phyloP scores from a whole-genome alignment of 768 basidiomycete genomes.

The Termitomyces sp. region DNA sequence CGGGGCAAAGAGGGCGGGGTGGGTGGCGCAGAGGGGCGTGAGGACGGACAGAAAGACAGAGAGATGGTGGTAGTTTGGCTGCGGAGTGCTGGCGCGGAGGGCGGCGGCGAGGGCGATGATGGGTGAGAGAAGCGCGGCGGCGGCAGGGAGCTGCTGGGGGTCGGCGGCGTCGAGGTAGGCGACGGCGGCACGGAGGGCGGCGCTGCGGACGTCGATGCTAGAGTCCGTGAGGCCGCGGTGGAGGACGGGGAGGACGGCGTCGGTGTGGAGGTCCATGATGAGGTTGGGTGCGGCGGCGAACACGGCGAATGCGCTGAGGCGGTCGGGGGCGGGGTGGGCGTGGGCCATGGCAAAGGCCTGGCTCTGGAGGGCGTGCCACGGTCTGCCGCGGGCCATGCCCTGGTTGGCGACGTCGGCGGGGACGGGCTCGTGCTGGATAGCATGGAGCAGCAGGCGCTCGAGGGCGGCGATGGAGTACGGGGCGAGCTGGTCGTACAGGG shows the following conservation, averaged over 20 bases:
- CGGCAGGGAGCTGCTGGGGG: slow-evolving; percentile 31
- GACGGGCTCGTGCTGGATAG: slow-evolving; percentile 56
- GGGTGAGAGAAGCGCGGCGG: slow-evolving; percentile 54
- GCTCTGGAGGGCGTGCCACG: slow-evolving; percentile 78
- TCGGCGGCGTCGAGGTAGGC: slow-evolving; percentile 66
- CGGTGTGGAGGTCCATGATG: slow-evolving; percentile 70
- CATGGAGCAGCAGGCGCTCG: slow-evolving; percentile 67
- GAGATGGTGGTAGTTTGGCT: too few species aligned
- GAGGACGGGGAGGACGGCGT: slow-evolving; percentile 62
- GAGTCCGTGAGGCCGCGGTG: slow-evolving; percentile 64
- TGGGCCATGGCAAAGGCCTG: slow-evolving; percentile 66
- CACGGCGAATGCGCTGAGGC: slow-evolving; percentile 58
- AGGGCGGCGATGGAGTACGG: slow-evolving; percentile 59
- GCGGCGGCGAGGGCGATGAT: slow-evolving; percentile 28
- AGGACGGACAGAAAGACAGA: slow-evolving; percentile 61
- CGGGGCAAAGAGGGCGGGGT: slow-evolving; percentile 68
- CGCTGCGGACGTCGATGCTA: slow-evolving; percentile 64
- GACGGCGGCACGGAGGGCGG: slow-evolving; percentile 65
- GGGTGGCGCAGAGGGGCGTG: slow-evolving; percentile 62
- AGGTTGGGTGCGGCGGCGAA: slow-evolving; percentile 74
- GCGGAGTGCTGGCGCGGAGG: background rate
- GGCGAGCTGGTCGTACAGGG: slow-evolving; percentile 72
- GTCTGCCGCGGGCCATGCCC: slow-evolving; percentile 67
- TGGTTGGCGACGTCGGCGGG: slow-evolving; percentile 67
- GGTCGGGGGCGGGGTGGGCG: slow-evolving; percentile 28